phyloP scores from a whole-genome alignment of 148 eudicot species.

The Vaccinium darrowii region DNA sequence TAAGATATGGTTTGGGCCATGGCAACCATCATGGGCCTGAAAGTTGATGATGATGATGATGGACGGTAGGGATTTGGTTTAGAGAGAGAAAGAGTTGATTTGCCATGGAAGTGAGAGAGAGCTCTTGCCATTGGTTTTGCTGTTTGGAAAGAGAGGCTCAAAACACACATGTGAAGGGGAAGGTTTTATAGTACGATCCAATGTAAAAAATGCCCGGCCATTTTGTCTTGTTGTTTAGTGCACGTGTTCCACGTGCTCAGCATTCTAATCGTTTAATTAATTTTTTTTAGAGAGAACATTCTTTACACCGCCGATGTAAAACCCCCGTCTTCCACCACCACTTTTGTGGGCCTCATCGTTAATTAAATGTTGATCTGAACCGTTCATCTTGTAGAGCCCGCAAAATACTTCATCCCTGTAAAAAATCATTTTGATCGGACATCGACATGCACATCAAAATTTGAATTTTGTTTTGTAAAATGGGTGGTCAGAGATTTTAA shows the following conservation, averaged over 20 bases:
- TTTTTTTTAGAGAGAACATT: too few relatives aligned
- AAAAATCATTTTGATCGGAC: too few relatives aligned
- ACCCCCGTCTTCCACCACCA: too few relatives aligned
- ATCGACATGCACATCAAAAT: too few relatives aligned
- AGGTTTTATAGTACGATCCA: not conserved
- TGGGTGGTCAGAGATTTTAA: too few relatives aligned
- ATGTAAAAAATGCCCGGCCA: not conserved
- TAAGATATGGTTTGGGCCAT: conserved; percentile 30
- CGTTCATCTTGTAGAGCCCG: too few relatives aligned
- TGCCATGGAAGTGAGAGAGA: conserved; percentile 16
- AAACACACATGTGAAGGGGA: not conserved
- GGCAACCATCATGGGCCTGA: not conserved
- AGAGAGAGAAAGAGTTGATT: not conserved
- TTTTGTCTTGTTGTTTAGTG: too few relatives aligned
- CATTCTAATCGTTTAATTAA: not conserved
- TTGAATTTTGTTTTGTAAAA: too few relatives aligned
- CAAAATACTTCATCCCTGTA: too few relatives aligned
- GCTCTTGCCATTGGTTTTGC: conserved; percentile 17
- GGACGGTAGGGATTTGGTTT: conserved; percentile 4
- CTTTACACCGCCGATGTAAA: too few relatives aligned
- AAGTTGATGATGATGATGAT: not conserved
- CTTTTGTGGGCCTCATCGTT: too few relatives aligned
- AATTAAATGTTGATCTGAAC: too few relatives aligned
- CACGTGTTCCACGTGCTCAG: not conserved
- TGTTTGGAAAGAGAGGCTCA: not conserved